Evolutionary conservation across 345 rosid species (phyloP), one percentile per base, ranked within the genome.

Genomic region (Turritis glabra): DNA sequence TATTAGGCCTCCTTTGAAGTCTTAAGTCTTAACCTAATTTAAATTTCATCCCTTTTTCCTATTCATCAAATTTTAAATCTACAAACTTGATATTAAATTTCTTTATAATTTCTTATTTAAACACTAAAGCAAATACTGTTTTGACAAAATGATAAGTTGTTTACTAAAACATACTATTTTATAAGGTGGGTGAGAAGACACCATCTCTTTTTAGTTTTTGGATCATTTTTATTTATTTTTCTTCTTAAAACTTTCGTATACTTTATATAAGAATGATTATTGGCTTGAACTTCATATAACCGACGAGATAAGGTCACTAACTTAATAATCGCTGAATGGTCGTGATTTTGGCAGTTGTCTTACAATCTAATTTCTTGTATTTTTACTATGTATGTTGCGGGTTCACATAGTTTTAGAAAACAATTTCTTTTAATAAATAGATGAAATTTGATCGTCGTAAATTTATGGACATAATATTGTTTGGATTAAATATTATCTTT

Each of bases 151-250:
- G 7, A 32, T 33, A 29, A 44, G 5, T 19, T 67, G 5, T 67
- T 17, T 51, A 7, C 18, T 5, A 11, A 2, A 59, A 60, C 7
- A 48, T 33, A n/a, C n/a, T n/a, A 17, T n/a, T 59, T 4, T 15
- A 47, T 47, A 13, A 35, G 69, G 76, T 72, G 15, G 76, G 76
- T 72, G 53, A 51, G 53, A 62, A 61, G 69, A 30, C 62, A 61
- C 69, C 43, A 62, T 72, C 53, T 40, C 33, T 23, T 61, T 72
- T 43, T 51, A 17, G 69, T 72, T 38, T 48, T 50, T 3, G 2
- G 12, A 37, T 52, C 3, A n/a, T n/a, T n/a, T 50, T 54, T 22
- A 12, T 19, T 17, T 44, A 4, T 21, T 2, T 71, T 2, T 23
- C 17, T 29, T 30, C 4, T 46, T 29, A 17, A 71, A 47, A 61